These are phyloP conservation scores for Yamadazyma taylorii DNA, from an alignment of 1,139 yeast genomes.

Conservation along the genomic window DNA sequence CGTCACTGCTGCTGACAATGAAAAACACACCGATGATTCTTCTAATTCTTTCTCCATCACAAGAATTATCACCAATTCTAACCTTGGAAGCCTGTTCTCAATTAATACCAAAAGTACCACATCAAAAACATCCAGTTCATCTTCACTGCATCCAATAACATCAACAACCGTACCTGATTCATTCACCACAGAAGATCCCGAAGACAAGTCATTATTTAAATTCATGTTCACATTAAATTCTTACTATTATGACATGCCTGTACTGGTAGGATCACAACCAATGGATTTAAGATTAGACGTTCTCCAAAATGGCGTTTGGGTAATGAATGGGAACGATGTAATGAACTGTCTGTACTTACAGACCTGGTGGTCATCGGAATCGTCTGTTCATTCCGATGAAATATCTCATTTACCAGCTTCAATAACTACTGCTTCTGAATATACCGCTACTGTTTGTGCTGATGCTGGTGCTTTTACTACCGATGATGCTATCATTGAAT, in stretches of 20 bases:
- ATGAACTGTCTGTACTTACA: conserved; percentile 24
- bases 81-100: conserved; percentile 14
- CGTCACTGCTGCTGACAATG: not conserved
- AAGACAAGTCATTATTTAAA: conserved; percentile 20
- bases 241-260: conserved; percentile 19
- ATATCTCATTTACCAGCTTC: conserved; percentile 16
- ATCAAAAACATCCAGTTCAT: conserved; percentile 3
- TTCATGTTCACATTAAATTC: conserved; percentile 20
- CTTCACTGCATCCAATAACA: conserved; percentile 2
- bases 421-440: conserved; percentile 22
- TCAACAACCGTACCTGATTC: conserved; percentile 12
- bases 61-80: conserved; percentile 15
- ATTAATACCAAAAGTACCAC: conserved; percentile 13
- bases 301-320: conserved; percentile 40
- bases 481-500: conserved; percentile 7
- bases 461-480: conserved; percentile 25
- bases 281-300: conserved; percentile 31
- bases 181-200: conserved; percentile 18
- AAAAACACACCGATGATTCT: not conserved
- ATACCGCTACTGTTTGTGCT: conserved; percentile 28
- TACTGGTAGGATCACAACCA: conserved; percentile 11
- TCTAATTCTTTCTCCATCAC: conserved; percentile 8
- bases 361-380: conserved; percentile 22
- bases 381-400: conserved; percentile 9
- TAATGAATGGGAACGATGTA: conserved; percentile 27